A percentile compares a stretch with the other conserved stretches of the same genome.
phyloP scores from a whole-genome alignment of 202 grass and related monocot genomes.

The Cymbopogon flexuosus region DNA sequence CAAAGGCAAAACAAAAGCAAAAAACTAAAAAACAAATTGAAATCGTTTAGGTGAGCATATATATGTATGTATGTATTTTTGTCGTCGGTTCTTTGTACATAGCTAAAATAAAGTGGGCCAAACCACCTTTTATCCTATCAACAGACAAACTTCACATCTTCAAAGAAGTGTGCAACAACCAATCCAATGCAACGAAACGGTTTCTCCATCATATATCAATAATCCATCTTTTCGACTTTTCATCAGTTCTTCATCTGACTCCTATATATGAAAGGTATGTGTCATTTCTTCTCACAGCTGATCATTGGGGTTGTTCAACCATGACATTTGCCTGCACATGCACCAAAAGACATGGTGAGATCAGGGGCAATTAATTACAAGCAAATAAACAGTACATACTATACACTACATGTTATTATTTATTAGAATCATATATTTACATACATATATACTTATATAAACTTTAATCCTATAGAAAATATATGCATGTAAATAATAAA shows the following conservation, averaged over 20 bases:
- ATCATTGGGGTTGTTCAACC: constrained; percentile 40
- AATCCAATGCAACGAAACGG: constrained; percentile 17
- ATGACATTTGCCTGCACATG: constrained; percentile 60
- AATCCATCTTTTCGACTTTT: not conserved
- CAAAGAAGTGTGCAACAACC: constrained; percentile 38
- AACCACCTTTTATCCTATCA: constrained; percentile 30
- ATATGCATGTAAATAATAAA: not conserved
- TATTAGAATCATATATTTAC: not conserved
- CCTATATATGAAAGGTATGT: constrained; percentile 19
- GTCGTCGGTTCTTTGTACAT: constrained; percentile 34
- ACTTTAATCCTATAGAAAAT: not conserved
- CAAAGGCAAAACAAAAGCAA: not conserved
- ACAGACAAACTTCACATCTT: constrained; percentile 41
- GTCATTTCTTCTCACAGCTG: not conserved
- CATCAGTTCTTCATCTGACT: constrained; percentile 6
- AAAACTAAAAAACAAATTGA: constrained; percentile 28
- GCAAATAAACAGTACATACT: not conserved
- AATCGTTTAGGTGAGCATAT: constrained; percentile 31
- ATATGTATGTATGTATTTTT: not conserved
- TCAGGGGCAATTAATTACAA: not conserved
- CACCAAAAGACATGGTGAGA: not conserved
- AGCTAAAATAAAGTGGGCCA: constrained; percentile 17
- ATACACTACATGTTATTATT: not conserved
- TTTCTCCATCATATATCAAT: not conserved
- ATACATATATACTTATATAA: not conserved